These are phyloP conservation scores for Ophiocordyceps camponoti-rufipedis DNA, from an alignment of 2,329 filamentous ascomycete genomes.

Conservation along the genomic window DNA sequence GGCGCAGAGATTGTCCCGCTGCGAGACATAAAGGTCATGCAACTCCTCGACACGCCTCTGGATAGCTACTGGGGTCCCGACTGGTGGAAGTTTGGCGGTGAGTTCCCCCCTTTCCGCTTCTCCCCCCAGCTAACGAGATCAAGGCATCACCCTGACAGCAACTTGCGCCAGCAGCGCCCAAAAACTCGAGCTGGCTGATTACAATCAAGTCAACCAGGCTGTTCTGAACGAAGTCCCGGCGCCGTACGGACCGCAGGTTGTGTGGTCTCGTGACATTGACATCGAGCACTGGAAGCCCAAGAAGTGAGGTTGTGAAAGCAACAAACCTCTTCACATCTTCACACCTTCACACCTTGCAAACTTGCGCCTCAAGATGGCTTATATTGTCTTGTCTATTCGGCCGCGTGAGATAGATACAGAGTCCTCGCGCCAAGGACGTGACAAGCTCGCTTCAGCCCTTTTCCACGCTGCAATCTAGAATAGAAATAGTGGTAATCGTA, in stretches of 20 bases:
- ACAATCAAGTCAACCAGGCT: neutral
- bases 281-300: neutral
- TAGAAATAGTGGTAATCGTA: too few relatives aligned
- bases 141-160: neutral
- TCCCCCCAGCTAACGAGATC: too few relatives aligned
- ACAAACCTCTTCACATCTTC: neutral
- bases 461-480: too few relatives aligned
- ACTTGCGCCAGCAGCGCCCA: neutral
- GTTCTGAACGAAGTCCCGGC: neutral
- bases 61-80: neutral
- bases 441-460: too few relatives aligned
- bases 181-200: neutral
- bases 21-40: neutral
- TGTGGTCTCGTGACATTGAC: neutral
- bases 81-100: neutral
- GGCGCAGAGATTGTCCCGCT: neutral
- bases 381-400: neutral
- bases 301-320: too few relatives aligned
- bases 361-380: too few relatives aligned
- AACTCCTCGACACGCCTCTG: neutral
- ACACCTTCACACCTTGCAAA: too few relatives aligned
- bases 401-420: neutral
- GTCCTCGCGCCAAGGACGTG: neutral
- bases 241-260: neutral
- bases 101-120: neutral